Conservation (phyloP, 805 yeast genomes). For the Brettanomyces sp. region DNA sequence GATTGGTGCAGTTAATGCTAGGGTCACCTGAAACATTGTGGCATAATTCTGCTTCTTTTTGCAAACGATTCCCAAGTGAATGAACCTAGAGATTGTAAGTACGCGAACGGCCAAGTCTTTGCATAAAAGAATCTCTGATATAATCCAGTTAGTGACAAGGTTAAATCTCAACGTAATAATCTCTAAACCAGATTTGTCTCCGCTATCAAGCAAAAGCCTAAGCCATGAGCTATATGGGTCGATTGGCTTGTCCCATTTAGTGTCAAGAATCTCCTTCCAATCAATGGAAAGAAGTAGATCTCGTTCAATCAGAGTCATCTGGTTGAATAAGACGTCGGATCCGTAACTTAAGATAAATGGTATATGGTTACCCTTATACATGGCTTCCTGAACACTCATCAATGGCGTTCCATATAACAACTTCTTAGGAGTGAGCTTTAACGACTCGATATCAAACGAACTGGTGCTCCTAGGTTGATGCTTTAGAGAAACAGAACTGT, state of each 20-base stretch:
- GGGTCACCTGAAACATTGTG: constrained; percentile 76
- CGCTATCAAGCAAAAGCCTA: constrained; percentile 50
- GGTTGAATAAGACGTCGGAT: constrained; percentile 62
- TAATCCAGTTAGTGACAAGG: constrained; percentile 83
- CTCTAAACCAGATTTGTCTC: constrained; percentile 54
- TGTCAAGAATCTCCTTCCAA: constrained; percentile 81
- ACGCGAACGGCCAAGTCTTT: constrained; percentile 48
- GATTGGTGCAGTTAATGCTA: constrained; percentile 66
- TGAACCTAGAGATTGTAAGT: constrained; percentile 70
- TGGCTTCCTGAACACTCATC: constrained; percentile 28
- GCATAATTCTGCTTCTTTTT: constrained; percentile 68
- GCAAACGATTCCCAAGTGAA: constrained; percentile 77
- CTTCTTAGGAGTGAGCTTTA: constrained; percentile 20
- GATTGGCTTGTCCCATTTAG: constrained; percentile 60
- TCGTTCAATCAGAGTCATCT: constrained; percentile 77
- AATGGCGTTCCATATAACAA: constrained; percentile 5
- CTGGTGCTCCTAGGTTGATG: constrained; percentile 8
- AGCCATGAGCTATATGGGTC: constrained; percentile 79
- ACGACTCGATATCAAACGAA: constrained; percentile 21
- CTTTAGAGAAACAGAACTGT: constrained; percentile 3
- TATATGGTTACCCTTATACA: constrained; percentile 50
- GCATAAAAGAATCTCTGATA: constrained; percentile 77
- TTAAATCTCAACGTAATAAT: constrained; percentile 80
- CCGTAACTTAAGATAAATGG: constrained; percentile 74
- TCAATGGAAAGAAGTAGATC: constrained; percentile 80